Evolutionary conservation across 2,329 filamentous ascomycete genomes (phyloP), one percentile per base, ranked within the genome.

Genomic region (Colletotrichum liriopes): DNA sequence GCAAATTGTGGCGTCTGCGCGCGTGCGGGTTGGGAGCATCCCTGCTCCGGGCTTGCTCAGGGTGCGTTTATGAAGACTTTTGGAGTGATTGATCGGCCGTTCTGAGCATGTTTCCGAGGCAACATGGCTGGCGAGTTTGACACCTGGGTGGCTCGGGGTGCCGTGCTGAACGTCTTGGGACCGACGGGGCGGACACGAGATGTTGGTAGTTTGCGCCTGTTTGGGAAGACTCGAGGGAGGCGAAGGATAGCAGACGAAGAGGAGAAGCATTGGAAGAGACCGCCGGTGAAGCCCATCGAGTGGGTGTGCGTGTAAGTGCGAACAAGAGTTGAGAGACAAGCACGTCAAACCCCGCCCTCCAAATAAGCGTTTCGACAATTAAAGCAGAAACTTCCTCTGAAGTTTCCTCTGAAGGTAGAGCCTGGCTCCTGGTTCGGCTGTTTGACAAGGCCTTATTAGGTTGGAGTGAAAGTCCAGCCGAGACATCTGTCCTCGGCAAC

Each of bases 1-100:
- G 85, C 85, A 87, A 82, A 77, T 86, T 87, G 79, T 83, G 78
- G 79, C 77, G 74, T 76, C 43, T 45, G 65, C 56, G 68, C 65
- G 35, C 43, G 47, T 37, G 35, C 35, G 8, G 35, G 35, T 37
- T 37, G 35, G 35, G 35, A 6, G 35, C 35, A 37, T 11, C 35
- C 35, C 35, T 37, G 9, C 20, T 23, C 32, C 37, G 52, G 29
- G 52, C n/a, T 37, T 12, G 7, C n/a, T 37, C 23, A 2, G 16
- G 26, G 3, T 29, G 11, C n/a, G 8, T 5, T 20, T 8, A 32
- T 39, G 32, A 32, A 49, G 49, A 29, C 23, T 37, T 23, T 51
- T 5, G 9, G 52, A 20, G 35, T 32, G 41, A 49, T 35, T 51
- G 16, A 65, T 65, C 52, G 45, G 26, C 37, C 16, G 37, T 45